Conservation (phyloP, 2,329 filamentous ascomycete species). For the Achaetomium macrosporum region DNA sequence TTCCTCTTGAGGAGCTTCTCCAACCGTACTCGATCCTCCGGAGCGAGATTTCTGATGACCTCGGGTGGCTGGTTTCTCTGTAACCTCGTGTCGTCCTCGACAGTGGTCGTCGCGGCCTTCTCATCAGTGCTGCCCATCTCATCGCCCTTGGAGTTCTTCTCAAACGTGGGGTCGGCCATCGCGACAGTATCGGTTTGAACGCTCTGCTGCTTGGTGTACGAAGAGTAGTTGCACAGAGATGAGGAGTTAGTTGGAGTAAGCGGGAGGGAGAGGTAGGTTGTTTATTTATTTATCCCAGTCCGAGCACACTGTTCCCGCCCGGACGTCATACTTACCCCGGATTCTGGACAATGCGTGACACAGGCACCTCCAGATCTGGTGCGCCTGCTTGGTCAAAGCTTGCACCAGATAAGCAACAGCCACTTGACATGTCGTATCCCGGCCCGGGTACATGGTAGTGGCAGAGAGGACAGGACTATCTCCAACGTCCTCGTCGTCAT, state of each 20-base stretch:
- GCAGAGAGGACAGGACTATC: too few relatives aligned
- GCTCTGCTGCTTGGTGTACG: background rate
- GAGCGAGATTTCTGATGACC: slow-evolving; percentile 35
- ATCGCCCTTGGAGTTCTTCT: slow-evolving; percentile 2
- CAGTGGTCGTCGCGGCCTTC: slow-evolving; percentile 7
- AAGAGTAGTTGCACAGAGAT: background rate
- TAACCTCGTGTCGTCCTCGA: slow-evolving; percentile 9
- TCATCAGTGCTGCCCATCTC: slow-evolving; percentile 17
- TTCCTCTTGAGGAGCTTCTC: slow-evolving; percentile 54
- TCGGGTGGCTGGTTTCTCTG: slow-evolving; percentile 26
- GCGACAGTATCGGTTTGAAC: background rate
- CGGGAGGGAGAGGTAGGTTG: background rate
- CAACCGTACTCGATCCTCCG: slow-evolving; percentile 40
- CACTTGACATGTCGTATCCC: too few relatives aligned
- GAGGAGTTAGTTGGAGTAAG: background rate
- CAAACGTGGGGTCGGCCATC: background rate
- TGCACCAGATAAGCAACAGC: too few relatives aligned
- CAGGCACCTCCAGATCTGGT: too few relatives aligned
- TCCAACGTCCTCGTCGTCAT: background rate
- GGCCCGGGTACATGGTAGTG: too few relatives aligned
- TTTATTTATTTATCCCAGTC: too few relatives aligned
- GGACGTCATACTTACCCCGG: too few relatives aligned
- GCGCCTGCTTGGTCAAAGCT: too few relatives aligned
- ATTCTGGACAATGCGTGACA: too few relatives aligned
- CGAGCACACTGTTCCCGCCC: too few relatives aligned